Conservation (phyloP, 805 yeast genomes). For the Spathaspora passalidarum region DNA sequence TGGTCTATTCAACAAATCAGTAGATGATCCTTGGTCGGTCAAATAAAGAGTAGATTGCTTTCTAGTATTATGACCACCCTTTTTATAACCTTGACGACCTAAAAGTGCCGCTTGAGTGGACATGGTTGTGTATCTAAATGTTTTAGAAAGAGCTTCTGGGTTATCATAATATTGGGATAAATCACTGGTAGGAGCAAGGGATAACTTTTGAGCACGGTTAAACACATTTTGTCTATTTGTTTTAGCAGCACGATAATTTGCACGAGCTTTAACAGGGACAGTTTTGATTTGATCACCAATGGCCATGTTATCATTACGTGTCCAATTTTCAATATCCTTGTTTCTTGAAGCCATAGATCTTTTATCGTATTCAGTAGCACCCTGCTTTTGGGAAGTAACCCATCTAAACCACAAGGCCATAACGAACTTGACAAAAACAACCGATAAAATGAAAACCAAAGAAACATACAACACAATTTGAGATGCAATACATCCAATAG, state of each 20-base stretch:
- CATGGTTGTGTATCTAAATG: slow-evolving; percentile 59
- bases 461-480: slow-evolving; percentile 77
- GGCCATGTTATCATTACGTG: slow-evolving; percentile 50
- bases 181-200: slow-evolving; percentile 40
- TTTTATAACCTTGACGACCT: slow-evolving; percentile 16
- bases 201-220: slow-evolving; percentile 20
- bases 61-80: slow-evolving; percentile 10
- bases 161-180: slow-evolving; percentile 34
- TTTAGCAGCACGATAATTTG: slow-evolving; percentile 38
- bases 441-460: slow-evolving; percentile 76
- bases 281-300: slow-evolving; percentile 49
- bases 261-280: slow-evolving; percentile 52
- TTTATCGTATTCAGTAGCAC: slow-evolving; percentile 62
- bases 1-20: slow-evolving; percentile 33
- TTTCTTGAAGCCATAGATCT: slow-evolving; percentile 62
- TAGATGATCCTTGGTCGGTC: slow-evolving; percentile 30
- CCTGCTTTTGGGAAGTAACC: slow-evolving; percentile 71
- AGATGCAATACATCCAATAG: slow-evolving; percentile 94
- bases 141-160: slow-evolving; percentile 28
- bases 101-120: slow-evolving; percentile 53
- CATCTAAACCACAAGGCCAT: slow-evolving; percentile 90
- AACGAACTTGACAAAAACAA: slow-evolving; percentile 73
- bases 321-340: slow-evolving; percentile 80
- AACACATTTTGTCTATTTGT: slow-evolving; percentile 43
- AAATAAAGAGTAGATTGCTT: slow-evolving; percentile 25